Conservation (phyloP, 2,329 filamentous ascomycete genomes). For the Aspergillus piperis region DNA sequence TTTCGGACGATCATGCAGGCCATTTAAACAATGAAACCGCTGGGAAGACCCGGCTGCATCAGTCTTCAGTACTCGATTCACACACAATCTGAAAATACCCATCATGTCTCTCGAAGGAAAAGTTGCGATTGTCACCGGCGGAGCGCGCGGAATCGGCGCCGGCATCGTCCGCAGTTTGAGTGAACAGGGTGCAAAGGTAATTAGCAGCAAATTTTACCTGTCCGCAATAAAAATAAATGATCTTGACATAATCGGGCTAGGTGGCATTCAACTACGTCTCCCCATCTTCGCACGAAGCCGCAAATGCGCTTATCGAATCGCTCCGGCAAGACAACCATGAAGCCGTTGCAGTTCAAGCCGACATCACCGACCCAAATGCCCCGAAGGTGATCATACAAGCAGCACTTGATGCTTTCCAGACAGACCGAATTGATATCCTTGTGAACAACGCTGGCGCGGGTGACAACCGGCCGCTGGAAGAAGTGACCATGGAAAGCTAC, state of each 20-base stretch:
- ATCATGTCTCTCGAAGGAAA: conserved; percentile 22
- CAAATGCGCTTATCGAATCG: conserved; percentile 12
- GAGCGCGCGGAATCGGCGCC: conserved; percentile 21
- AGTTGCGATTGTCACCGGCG: conserved; percentile 23
- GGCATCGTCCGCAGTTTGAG: conserved; percentile 18
- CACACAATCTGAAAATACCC: not conserved
- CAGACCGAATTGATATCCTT: conserved; percentile 19
- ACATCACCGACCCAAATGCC: conserved; percentile 13
- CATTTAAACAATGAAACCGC: not conserved
- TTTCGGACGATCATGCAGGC: not conserved
- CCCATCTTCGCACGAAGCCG: conserved; percentile 11
- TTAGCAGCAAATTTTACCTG: too few species aligned
- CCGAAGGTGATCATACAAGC: conserved; percentile 15
- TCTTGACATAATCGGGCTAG: not conserved
- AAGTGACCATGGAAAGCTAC: conserved; percentile 23
- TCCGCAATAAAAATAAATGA: not conserved
- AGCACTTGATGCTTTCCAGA: conserved; percentile 12
- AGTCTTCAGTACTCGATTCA: not conserved
- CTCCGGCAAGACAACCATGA: conserved; percentile 6
- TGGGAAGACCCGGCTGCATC: not conserved
- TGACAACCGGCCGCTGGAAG: conserved; percentile 19
- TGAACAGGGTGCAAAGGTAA: conserved; percentile 18
- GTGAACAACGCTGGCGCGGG: conserved; percentile 32
- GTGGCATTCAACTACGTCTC: conserved; percentile 23
- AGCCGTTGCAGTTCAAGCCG: conserved; percentile 18